Evolutionary conservation across 208 protist genomes (phyloP), one percentile per base, ranked within the genome.

Genomic region (Leishmania turanica): DNA sequence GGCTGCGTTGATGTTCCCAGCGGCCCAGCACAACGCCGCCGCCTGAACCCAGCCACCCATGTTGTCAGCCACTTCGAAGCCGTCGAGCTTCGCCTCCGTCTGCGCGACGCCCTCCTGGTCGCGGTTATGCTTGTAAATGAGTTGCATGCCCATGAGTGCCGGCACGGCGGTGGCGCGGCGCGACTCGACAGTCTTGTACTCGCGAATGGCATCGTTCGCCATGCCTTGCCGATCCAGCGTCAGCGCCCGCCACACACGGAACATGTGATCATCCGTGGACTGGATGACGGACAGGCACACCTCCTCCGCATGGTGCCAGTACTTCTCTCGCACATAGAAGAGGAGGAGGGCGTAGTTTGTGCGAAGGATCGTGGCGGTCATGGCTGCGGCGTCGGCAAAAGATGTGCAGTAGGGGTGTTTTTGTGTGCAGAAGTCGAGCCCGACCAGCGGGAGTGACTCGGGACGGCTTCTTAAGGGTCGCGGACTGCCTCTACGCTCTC

Each of bases 241-340:
- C 37, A 96, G 82, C 24, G 85, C 91, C 6, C 88, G 87, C 95
- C 96, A 98, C 45, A 98, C 91, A 31, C 92, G 90, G 58, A 98
- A 96, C 37, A 96, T 60, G 79, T 89, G 90, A 79, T 96, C 93
- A 79, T 97, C 93, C 27, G 84, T 90, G 19, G 90, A 77, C n/a
- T 92, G 89, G 53, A 95, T 90, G n/a, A 86, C 88, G n/a, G 85
- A 79, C 2, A 80, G 81, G 79, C 91, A 95, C 31, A 97, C 84
- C 71, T 93, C 77, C 79, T 97, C 92, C n/a, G 91, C 94, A 79
- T 97, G 94, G 27, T 89, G 90, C 94, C 94, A 97, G 75, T 93
- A 90, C 79, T 89, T 84, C 82, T 97, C 92, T 19, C 94, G 89
- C 62, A 93, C 88, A 66, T 95, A 96, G 78, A 93, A 97, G 86